Percentiles rank a stretch among this genome's conserved stretches.
These are phyloP conservation scores for Hymenoscyphus salicellus DNA, from an alignment of 2,329 filamentous ascomycete genomes.

Conservation along the genomic window DNA sequence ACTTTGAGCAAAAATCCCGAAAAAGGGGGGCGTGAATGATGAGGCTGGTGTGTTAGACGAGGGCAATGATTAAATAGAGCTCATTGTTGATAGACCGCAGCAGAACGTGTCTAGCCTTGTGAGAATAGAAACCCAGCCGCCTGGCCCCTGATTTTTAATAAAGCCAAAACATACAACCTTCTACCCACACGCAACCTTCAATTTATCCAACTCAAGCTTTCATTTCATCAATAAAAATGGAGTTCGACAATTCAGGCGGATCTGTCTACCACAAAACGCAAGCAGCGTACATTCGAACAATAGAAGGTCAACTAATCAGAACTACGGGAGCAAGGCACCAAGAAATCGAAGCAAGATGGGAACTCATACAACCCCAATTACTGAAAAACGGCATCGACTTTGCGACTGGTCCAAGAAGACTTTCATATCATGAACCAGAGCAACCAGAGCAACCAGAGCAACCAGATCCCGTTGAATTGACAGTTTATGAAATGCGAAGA, in stretches of 20 bases:
- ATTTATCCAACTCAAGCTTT: background rate
- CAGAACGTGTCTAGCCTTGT: background rate
- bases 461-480: background rate
- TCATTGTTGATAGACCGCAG: background rate
- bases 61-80: too few relatives aligned
- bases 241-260: slow-evolving; percentile 8
- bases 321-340: background rate
- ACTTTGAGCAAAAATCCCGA: too few relatives aligned
- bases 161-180: background rate
- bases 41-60: too few relatives aligned
- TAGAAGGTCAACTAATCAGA: slow-evolving; percentile 3
- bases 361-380: slow-evolving; percentile 1
- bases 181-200: background rate
- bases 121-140: background rate
- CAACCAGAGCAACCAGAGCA: background rate
- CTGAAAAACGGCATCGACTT: background rate
- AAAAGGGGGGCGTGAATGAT: too few relatives aligned
- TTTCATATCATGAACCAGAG: background rate
- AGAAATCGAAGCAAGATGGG: slow-evolving; percentile 5
- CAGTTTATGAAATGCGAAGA: slow-evolving; percentile 2
- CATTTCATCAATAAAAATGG: slow-evolving; percentile 2
- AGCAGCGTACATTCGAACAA: slow-evolving; percentile 3
- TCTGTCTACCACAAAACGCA: slow-evolving; percentile 9
- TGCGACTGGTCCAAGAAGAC: background rate
- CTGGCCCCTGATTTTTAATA: background rate